Conservation (phyloP, 345 rosid genomes). For the Populus nigra region DNA sequence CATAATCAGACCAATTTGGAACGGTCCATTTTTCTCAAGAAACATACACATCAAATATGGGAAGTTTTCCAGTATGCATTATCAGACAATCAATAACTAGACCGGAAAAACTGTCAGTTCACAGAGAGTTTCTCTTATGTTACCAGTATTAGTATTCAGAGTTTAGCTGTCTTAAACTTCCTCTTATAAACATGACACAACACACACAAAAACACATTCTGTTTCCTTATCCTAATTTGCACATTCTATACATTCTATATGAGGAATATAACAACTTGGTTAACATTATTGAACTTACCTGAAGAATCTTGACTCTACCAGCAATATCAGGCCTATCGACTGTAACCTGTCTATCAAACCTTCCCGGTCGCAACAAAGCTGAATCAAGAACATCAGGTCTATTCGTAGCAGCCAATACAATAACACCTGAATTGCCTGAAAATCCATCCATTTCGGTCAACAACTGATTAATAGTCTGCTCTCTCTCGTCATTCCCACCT, state of each 20-base stretch:
- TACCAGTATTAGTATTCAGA: background rate
- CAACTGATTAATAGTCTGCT: conserved; percentile 81
- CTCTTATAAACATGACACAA: background rate
- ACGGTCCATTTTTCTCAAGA: background rate
- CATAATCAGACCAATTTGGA: background rate
- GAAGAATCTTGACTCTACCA: conserved; percentile 86
- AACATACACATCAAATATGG: background rate
- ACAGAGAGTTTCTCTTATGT: background rate
- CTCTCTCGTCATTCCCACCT: conserved; percentile 94
- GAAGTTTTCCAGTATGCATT: background rate
- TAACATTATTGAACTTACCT: conserved; percentile 38
- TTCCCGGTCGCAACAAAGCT: conserved; percentile 79
- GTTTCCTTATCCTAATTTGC: background rate
- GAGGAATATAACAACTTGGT: background rate
- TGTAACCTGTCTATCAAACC: conserved; percentile 86
- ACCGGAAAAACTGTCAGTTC: background rate
- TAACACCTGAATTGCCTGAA: conserved; percentile 81
- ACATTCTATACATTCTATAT: background rate
- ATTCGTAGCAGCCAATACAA: conserved; percentile 86
- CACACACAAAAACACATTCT: background rate
- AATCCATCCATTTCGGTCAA: conserved; percentile 96
- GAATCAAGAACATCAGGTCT: conserved; percentile 86
- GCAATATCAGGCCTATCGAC: conserved; percentile 94
- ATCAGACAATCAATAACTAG: background rate
- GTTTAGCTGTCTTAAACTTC: background rate